Conservation (phyloP, 176 grass and related monocot species). For the Rhynchospora tenuis region DNA sequence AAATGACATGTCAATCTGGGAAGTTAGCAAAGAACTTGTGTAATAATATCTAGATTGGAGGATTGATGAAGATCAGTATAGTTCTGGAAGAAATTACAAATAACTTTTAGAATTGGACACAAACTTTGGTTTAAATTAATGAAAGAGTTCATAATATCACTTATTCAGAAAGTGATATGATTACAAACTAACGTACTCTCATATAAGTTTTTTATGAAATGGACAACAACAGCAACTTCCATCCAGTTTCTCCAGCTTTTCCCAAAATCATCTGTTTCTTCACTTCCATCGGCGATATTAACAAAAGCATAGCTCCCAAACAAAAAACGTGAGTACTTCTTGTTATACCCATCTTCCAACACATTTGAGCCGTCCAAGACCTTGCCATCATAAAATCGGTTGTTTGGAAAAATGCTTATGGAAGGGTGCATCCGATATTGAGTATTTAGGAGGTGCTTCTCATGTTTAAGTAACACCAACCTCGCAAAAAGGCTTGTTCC, state of each 20-base stretch:
- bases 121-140: not conserved
- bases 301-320: slow-evolving; percentile 63
- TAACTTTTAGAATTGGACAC: not conserved
- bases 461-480: slow-evolving; percentile 35
- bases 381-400: slow-evolving; percentile 49
- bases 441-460: slow-evolving; percentile 67
- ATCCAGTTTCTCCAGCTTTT: slow-evolving; percentile 53
- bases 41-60: not conserved
- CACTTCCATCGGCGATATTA: slow-evolving; percentile 52
- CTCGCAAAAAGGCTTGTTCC: slow-evolving; percentile 74
- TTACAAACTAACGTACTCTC: slow-evolving; percentile 34
- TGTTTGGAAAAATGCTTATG: slow-evolving; percentile 73
- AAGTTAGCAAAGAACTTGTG: not conserved
- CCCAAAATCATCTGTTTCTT: slow-evolving; percentile 50
- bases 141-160: not conserved
- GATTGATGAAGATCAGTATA: not conserved
- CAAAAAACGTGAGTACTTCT: slow-evolving; percentile 25
- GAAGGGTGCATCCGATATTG: slow-evolving; percentile 80
- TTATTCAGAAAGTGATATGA: not conserved
- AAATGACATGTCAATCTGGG: not conserved
- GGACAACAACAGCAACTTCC: slow-evolving; percentile 59
- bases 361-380: slow-evolving; percentile 78
- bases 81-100: not conserved
- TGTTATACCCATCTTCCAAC: slow-evolving; percentile 39
- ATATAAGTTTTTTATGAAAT: slow-evolving; percentile 52